These are phyloP conservation scores for Cunninghamia lanceolata DNA, from an alignment of 75 land plant genomes.

Conservation along the genomic window DNA sequence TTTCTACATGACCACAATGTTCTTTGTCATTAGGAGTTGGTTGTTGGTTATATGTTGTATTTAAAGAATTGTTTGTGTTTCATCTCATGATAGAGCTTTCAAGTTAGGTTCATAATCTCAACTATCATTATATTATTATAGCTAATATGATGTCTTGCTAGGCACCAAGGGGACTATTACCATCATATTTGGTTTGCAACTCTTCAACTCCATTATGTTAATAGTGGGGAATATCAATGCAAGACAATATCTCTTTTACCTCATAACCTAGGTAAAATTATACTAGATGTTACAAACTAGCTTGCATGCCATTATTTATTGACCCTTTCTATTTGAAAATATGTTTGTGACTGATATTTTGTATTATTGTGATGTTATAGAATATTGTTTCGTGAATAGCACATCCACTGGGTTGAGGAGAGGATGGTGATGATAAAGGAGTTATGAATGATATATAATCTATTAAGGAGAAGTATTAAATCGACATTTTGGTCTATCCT, in stretches of 20 bases:
- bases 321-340: neutral
- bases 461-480: no score
- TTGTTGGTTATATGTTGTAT: neutral
- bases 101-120: neutral
- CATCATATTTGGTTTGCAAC: constrained; percentile 81
- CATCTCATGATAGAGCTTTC: neutral
- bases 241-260: constrained; percentile 20
- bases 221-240: constrained; percentile 77
- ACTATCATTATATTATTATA: neutral
- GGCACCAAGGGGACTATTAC: constrained; percentile 75
- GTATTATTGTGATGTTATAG: constrained; percentile 83
- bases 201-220: constrained; percentile 71
- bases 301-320: neutral
- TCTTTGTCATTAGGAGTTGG: neutral
- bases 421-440: no score
- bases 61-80: neutral
- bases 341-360: neutral
- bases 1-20: neutral
- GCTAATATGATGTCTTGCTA: constrained; percentile 21
- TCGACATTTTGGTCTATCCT: no score
- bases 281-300: neutral
- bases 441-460: no score
- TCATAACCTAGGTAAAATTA: neutral
- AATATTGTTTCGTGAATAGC: no score
- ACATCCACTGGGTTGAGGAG: no score